phyloP scores from a whole-genome alignment of 2,329 filamentous ascomycete genomes.

The Cucurbitaria berberidis region DNA sequence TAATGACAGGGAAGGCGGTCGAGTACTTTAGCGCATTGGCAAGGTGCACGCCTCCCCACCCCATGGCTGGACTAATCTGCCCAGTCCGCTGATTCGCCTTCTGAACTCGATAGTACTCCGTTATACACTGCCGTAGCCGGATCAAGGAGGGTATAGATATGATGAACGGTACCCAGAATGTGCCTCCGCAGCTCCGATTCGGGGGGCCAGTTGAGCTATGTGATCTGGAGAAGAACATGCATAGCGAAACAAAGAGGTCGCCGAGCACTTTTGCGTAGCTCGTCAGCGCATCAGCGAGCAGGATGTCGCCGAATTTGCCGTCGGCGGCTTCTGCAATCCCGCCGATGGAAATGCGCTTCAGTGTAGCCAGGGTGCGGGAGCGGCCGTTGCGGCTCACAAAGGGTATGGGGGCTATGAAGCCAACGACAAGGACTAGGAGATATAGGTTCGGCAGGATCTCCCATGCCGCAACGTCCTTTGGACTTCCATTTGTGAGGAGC shows the following conservation, averaged over 20 bases:
- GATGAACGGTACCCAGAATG: conserved; percentile 80
- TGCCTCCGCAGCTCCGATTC: conserved; percentile 80
- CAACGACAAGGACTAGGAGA: conserved; percentile 72
- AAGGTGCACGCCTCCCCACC: conserved; percentile 84
- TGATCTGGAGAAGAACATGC: conserved; percentile 82
- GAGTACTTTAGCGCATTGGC: conserved; percentile 95
- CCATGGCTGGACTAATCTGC: conserved; percentile 54
- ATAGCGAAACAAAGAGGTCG: conserved; percentile 85
- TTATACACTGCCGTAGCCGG: conserved; percentile 88
- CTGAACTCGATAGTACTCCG: conserved; percentile 79
- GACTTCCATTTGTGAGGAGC: conserved; percentile 74
- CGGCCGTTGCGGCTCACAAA: conserved; percentile 73
- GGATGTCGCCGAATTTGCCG: conserved; percentile 92
- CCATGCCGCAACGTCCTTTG: conserved; percentile 73
- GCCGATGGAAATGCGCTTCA: conserved; percentile 81
- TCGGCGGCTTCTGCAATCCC: conserved; percentile 85
- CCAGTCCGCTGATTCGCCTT: conserved; percentile 54
- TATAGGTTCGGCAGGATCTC: conserved; percentile 88
- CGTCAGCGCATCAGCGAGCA: conserved; percentile 92
- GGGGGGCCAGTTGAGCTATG: conserved; percentile 80
- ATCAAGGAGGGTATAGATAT: conserved; percentile 84
- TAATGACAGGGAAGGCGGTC: conserved; percentile 90
- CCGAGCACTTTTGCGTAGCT: conserved; percentile 92
- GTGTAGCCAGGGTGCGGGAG: conserved; percentile 73
- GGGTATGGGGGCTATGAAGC: conserved; percentile 76